Conservation (phyloP, 2,329 filamentous ascomycete species). For the Claviceps fusiformis region DNA sequence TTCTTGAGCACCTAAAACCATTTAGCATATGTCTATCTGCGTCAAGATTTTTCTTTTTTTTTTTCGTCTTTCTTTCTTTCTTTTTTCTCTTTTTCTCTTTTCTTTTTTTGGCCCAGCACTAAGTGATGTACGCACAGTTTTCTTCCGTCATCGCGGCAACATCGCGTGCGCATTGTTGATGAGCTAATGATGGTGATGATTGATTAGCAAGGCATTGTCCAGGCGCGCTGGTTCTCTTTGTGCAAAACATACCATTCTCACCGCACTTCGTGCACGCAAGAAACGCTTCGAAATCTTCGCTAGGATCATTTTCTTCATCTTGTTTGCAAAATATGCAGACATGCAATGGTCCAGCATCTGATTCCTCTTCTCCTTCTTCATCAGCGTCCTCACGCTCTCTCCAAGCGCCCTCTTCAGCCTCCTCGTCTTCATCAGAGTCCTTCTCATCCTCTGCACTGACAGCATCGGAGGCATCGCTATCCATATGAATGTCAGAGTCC, state of each 20-base stretch:
- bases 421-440: slow-evolving; percentile 37
- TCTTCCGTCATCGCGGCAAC: slow-evolving; percentile 28
- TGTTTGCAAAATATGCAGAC: slow-evolving; percentile 63
- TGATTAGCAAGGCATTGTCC: slow-evolving; percentile 19
- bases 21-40: slow-evolving; percentile 11
- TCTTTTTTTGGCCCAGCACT: background rate
- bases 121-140: slow-evolving; percentile 15
- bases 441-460: slow-evolving; percentile 39
- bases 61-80: background rate
- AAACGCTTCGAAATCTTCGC: slow-evolving; percentile 67
- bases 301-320: slow-evolving; percentile 70
- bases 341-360: slow-evolving; percentile 19
- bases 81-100: too few relatives aligned
- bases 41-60: background rate
- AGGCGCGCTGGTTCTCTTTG: slow-evolving; percentile 10
- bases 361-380: slow-evolving; percentile 8
- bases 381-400: slow-evolving; percentile 5
- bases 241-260: slow-evolving; percentile 59
- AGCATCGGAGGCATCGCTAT: slow-evolving; percentile 31
- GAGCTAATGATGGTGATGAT: slow-evolving; percentile 46
- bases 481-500: slow-evolving; percentile 33
- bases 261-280: slow-evolving; percentile 65
- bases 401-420: slow-evolving; percentile 17
- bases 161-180: slow-evolving; percentile 77
- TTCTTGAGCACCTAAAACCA: slow-evolving; percentile 23